Percentiles rank a stretch among this genome's conserved stretches.
phyloP scores from a whole-genome alignment of 2,329 filamentous ascomycete species.

The Colletotrichum agaves region DNA sequence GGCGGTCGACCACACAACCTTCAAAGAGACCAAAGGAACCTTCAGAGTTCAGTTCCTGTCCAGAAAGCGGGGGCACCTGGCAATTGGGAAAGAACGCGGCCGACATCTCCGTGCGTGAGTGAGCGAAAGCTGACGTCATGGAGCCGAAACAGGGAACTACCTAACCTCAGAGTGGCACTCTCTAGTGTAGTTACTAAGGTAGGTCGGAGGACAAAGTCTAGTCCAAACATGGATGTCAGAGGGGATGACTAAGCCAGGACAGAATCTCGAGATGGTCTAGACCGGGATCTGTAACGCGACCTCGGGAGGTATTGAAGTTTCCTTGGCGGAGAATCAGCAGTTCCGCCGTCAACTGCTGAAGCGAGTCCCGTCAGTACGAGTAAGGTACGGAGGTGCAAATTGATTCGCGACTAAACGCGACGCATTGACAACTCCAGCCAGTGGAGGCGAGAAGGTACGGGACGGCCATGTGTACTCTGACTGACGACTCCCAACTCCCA shows the following conservation, averaged over 20 bases:
- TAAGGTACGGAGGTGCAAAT: no score
- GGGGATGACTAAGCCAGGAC: conserved; percentile 5
- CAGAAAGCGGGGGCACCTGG: not conserved
- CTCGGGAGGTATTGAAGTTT: not conserved
- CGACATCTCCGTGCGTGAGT: conserved; percentile 7
- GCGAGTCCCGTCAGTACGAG: no score
- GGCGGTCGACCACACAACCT: not conserved
- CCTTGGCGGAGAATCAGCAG: not conserved
- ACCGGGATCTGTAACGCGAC: not conserved
- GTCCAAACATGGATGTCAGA: not conserved
- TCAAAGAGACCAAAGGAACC: not conserved
- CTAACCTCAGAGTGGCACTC: no score
- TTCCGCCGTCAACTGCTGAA: not conserved
- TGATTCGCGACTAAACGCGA: not conserved
- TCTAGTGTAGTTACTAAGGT: not conserved
- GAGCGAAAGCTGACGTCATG: conserved; percentile 21
- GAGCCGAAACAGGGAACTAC: not conserved
- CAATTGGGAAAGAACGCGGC: not conserved
- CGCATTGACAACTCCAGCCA: not conserved
- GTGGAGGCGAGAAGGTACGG: not conserved
- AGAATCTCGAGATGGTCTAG: not conserved
- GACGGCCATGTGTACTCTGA: not conserved
- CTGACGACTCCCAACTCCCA: not conserved
- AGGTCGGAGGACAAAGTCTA: not conserved
- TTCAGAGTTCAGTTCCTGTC: not conserved